Evolutionary conservation across 1,284 basidiomycete species (phyloP).

Genomic region (Apiotrichum mycotoxinovorans): DNA sequence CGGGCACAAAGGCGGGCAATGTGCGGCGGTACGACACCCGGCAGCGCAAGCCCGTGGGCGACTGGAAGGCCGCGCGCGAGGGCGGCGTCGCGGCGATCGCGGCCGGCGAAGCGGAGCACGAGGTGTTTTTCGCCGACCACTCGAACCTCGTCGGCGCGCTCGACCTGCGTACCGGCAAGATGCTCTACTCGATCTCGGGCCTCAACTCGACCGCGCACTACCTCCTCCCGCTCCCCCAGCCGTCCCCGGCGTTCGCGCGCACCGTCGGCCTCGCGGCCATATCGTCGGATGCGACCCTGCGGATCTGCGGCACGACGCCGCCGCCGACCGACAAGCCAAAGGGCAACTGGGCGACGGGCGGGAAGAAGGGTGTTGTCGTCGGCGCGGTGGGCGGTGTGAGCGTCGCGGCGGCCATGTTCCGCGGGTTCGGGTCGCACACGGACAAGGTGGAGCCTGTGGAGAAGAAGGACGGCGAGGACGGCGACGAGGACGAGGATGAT

Average conservation of each 20-base stretch:
- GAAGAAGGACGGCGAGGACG: slow-evolving; percentile 26
- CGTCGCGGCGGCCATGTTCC: slow-evolving; percentile 56
- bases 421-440: slow-evolving; percentile 37
- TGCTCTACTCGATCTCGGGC: slow-evolving; percentile 63
- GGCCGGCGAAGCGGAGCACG: slow-evolving; percentile 46
- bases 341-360: slow-evolving; percentile 54
- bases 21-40: slow-evolving; percentile 77
- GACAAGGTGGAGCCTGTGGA: slow-evolving; percentile 53
- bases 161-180: slow-evolving; percentile 69
- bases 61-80: slow-evolving; percentile 48
- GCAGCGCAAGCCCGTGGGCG: slow-evolving; percentile 59
- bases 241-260: neutral
- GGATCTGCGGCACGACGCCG: slow-evolving; percentile 66
- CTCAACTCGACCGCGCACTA: slow-evolving; percentile 39
- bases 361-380: slow-evolving; percentile 61
- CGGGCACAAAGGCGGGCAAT: slow-evolving; percentile 72
- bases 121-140: slow-evolving; percentile 71
- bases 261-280: slow-evolving; percentile 37
- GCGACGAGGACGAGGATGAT: slow-evolving; percentile 29
- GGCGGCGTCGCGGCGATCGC: slow-evolving; percentile 66
- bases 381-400: slow-evolving; percentile 67
- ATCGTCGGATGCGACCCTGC: slow-evolving; percentile 52
- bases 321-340: slow-evolving; percentile 58
- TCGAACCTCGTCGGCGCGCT: slow-evolving; percentile 66
- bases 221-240: slow-evolving; percentile 32